Base-by-base conservation (phyloP, 2,329 filamentous ascomycete genomes). In the Coleophoma crateriformis region DNA sequence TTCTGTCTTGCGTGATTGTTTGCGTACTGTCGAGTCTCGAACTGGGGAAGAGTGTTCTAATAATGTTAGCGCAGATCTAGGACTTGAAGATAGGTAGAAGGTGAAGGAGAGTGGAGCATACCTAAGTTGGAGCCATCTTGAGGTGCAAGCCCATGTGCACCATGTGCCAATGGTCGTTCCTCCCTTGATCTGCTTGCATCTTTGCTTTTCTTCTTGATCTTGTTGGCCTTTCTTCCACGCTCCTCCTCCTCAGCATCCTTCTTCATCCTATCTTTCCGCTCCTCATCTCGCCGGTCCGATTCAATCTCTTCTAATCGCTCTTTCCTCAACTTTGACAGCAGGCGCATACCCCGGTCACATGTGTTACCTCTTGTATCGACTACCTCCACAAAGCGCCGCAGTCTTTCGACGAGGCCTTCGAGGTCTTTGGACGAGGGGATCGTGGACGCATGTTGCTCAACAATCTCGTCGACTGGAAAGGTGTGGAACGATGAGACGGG, bases 171-270 rank as follows among this genome's bases (percentile, higher is more conserved):
- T 20, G 80, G 80, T 40, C 80, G 71, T 48, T 82, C 77, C 54
- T 87, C 82, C 51, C 73, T 73, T 33, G 79, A 80, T 48, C 67
- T 74, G 50, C 84, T 82, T 7, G 79, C 73, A 20, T 85, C 87
- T 69, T 90, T 90, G 12, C 35, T 38, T 65, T 87, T 84, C 72
- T 88, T 90, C 75, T 88, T 90, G 56, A 86, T 77, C 66, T 91
- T 90, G 20, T 74, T 70, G 38, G 68, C 70, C 63, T 80, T 78
- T 60, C 80, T 62, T 27, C 67, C 68, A 64, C 64, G 73, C 59
- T 74, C 74, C 51, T 70, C 68, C 50, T 72, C 66, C 54, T 80
- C 71, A 62, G 64, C 47, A 70, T 71, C 61, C 76, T 74, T 57
- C 49, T 59, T 63, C 40, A 56, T 35, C 33, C 57, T 55, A 22